Evolutionary conservation across 2,329 filamentous ascomycete species (phyloP).

Genomic region (Thelonectria discophora): DNA sequence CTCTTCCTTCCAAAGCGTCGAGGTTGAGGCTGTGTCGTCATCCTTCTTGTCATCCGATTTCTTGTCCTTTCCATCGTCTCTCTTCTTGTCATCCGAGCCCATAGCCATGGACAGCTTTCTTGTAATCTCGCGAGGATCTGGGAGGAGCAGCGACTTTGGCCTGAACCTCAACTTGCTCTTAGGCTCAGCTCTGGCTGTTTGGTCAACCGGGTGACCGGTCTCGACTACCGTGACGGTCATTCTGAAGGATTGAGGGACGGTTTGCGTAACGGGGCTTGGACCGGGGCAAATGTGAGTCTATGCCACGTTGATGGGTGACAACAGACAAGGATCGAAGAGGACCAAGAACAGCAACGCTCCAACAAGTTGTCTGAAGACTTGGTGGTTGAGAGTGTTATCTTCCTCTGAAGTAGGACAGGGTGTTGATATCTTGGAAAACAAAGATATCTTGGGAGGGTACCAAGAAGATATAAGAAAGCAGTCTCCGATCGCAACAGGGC

Average conservation of each 20-base stretch:
- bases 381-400: neutral
- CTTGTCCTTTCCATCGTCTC: constrained; percentile 47
- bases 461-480: constrained; percentile 29
- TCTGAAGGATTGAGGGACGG: neutral
- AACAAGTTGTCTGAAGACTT: too few relatives aligned
- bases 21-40: constrained; percentile 41
- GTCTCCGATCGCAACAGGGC: neutral
- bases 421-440: neutral
- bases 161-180: constrained; percentile 33
- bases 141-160: constrained; percentile 41
- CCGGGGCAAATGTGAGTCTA: neutral
- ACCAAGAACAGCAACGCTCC: neutral
- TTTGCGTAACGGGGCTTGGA: neutral
- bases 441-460: neutral
- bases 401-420: neutral
- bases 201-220: constrained; percentile 3
- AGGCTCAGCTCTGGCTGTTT: neutral
- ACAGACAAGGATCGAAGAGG: neutral
- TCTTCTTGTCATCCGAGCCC: constrained; percentile 26
- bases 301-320: neutral
- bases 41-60: neutral
- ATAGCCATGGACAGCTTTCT: constrained; percentile 62
- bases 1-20: constrained; percentile 33
- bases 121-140: constrained; percentile 64
- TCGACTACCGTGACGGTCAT: constrained; percentile 15